Evolutionary conservation across 2,329 filamentous ascomycete species (phyloP), one percentile per base, ranked within the genome.

Genomic region (Kalmusia sp.): DNA sequence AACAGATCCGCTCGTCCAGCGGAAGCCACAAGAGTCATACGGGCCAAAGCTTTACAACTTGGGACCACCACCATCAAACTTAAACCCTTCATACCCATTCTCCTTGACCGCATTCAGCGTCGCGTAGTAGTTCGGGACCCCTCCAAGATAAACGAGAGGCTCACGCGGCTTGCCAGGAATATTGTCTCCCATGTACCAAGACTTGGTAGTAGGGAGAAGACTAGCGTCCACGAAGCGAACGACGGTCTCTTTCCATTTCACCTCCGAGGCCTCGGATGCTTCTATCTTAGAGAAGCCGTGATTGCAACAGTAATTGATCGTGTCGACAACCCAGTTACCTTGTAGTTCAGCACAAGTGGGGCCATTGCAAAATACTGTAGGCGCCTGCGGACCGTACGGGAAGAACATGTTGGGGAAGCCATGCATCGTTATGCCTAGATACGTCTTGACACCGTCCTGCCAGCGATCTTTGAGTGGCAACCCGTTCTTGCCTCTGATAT

Each of bases 101-200:
- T 28, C 59, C 1, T 52, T 57, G 4, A 49, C 40, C 12, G 66
- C 58, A 2, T 54, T 52, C 8, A 70, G 41, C 1, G 47, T 61
- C 30, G 57, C 57, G 21, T 64, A 61, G 33, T 69, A 70, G 9
- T 37, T 53, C 2, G 62, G 62, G 9, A 70, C 62, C 0, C 67
- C 67, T 3, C 73, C 79, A 0, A 76, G 49, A 51, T 78, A 87
- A 41, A 79, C 79, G 7, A 85, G 68, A 1, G 79, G 79, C 70
- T 87, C 83, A 22, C 74, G 74, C 0, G 74, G 61, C 70, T 86
- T 85, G 0, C 79, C 82, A 0, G 84, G 83, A 1, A 85, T 76
- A 34, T 75, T 83, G 0, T 77, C 80, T 2, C 84, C 84, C 79
- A 85, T 83, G 56, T 84, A 86, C 17, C 80, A 85, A 52, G 61